These are phyloP conservation scores for Luffa aegyptiaca DNA, from an alignment of 306 rosid genomes.

Conservation along the genomic window DNA sequence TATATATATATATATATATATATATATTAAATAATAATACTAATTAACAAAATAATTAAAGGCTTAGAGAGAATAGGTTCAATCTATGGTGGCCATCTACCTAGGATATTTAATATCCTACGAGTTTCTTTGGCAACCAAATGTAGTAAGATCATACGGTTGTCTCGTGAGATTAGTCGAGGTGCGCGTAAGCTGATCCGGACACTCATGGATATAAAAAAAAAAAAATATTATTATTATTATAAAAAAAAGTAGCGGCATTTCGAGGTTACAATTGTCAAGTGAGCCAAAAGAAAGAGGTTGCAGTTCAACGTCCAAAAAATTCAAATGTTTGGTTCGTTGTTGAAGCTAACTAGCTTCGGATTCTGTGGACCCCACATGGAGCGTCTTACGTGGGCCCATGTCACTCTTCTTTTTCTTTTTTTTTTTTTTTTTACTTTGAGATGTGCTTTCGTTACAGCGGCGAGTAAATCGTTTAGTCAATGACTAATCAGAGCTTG, in stretches of 20 bases:
- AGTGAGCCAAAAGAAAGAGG: neutral
- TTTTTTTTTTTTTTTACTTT: neutral
- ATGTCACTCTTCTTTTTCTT: neutral
- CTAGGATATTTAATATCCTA: no score
- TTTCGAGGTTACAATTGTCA: neutral
- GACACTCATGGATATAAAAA: no score
- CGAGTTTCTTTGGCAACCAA: no score
- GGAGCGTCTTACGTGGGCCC: constrained; percentile 8
- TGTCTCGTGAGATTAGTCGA: no score
- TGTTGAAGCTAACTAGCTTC: constrained; percentile 1
- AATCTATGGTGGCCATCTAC: no score
- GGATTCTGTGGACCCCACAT: neutral
- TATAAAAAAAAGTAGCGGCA: neutral
- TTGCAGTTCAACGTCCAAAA: constrained; percentile 6
- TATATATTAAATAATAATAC: no score
- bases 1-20: no score
- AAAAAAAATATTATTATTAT: no score
- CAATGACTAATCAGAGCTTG: neutral
- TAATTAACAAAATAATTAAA: no score
- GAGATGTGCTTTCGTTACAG: neutral
- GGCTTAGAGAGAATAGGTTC: no score
- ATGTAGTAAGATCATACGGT: no score
- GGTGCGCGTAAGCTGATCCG: no score
- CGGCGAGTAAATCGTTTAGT: neutral
- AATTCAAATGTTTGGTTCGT: constrained; percentile 7